Conservation (phyloP, 768 basidiomycete genomes). For the Lentinula sp. region DNA sequence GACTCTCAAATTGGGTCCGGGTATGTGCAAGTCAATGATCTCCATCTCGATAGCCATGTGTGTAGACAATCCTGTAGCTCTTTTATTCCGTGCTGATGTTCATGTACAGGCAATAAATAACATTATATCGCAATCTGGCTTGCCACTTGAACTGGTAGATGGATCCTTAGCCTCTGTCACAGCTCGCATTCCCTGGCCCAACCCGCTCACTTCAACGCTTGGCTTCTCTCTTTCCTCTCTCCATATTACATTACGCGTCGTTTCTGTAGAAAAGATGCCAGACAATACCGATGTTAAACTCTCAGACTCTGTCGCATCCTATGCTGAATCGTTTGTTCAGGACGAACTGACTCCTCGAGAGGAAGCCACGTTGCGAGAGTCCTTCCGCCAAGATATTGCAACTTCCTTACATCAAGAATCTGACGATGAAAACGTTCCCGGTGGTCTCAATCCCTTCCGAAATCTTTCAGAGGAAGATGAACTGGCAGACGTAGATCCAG, state of each 20-base stretch:
- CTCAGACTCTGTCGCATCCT: conserved; percentile 74
- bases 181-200: conserved; percentile 80
- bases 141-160: conserved; percentile 63
- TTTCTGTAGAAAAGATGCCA: conserved; percentile 9
- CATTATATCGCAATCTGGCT: conserved; percentile 38
- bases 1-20: conserved; percentile 93
- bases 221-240: conserved; percentile 65
- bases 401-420: conserved; percentile 12
- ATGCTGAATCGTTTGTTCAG: conserved; percentile 83
- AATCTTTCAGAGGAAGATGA: conserved; percentile 33
- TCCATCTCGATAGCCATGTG: conserved; percentile 74
- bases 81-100: conserved; percentile 5
- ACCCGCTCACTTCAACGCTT: conserved; percentile 69
- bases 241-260: conserved; percentile 50
- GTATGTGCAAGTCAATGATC: conserved; percentile 76
- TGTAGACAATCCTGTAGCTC: conserved; percentile 20
- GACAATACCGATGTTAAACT: conserved; percentile 35
- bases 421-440: conserved; percentile 52
- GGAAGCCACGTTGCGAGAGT: conserved; percentile 63
- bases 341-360: conserved; percentile 72
- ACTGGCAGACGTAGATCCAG: conserved; percentile 49
- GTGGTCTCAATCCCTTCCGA: conserved; percentile 57
- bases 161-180: conserved; percentile 73
- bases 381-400: conserved; percentile 45
- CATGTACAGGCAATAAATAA: conserved; percentile 69